Conservation (phyloP, 805 yeast genomes). For the Scheffersomyces stipitis region DNA sequence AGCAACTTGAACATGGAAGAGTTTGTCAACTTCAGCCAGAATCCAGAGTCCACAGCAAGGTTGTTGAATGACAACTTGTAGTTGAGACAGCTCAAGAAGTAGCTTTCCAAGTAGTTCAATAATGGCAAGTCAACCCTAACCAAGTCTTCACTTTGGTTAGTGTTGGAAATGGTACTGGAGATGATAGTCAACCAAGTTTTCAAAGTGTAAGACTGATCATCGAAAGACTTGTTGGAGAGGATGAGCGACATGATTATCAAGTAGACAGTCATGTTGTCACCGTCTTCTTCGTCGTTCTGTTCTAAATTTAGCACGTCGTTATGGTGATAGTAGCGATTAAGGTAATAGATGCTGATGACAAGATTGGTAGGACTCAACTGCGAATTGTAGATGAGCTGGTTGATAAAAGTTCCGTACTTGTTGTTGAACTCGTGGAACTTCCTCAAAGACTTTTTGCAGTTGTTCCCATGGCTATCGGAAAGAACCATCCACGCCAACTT, state of each 20-base stretch:
- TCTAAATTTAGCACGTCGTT: constrained; percentile 4
- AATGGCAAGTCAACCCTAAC: constrained; percentile 19
- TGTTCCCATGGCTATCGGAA: not conserved
- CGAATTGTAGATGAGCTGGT: constrained; percentile 16
- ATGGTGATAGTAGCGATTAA: constrained; percentile 19
- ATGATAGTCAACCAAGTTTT: constrained; percentile 44
- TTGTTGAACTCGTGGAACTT: constrained; percentile 8
- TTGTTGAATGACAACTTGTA: constrained; percentile 26
- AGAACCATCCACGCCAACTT: constrained; percentile 12
- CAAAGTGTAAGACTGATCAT: constrained; percentile 51
- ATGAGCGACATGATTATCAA: constrained; percentile 24
- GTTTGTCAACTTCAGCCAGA: constrained; percentile 21
- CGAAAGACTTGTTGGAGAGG: constrained; percentile 42
- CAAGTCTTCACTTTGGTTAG: constrained; percentile 3
- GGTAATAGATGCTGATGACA: constrained; percentile 23
- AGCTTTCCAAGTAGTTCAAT: constrained; percentile 27
- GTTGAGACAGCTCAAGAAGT: constrained; percentile 25
- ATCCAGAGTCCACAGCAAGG: constrained; percentile 17
- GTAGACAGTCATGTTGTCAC: constrained; percentile 18
- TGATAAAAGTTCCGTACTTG: constrained; percentile 13
- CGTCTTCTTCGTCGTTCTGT: constrained; percentile 6
- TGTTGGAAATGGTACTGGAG: constrained; percentile 6
- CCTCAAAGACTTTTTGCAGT: constrained; percentile 2
- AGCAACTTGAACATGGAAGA: constrained; percentile 8
- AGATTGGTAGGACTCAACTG: constrained; percentile 23